Conservation (phyloP, 2,329 filamentous ascomycete species). For the Didymella exigua region DNA sequence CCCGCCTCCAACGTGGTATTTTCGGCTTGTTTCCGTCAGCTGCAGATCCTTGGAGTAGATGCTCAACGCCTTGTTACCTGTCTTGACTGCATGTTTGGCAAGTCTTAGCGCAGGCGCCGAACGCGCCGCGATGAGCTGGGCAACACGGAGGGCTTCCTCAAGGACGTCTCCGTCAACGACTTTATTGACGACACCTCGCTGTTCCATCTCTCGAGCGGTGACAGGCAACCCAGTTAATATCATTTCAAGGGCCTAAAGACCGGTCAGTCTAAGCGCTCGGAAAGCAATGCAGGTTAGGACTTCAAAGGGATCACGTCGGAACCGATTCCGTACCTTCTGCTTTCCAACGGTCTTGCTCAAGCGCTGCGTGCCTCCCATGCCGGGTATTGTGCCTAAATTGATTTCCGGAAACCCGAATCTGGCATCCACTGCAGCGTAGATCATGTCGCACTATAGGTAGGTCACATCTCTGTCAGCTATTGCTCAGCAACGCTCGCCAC, state of each 20-base stretch:
- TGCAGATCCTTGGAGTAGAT: slow-evolving; percentile 12
- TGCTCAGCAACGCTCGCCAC: slow-evolving; percentile 44
- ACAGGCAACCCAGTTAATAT: slow-evolving; percentile 51
- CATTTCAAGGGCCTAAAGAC: slow-evolving; percentile 52
- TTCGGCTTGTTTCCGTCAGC: slow-evolving; percentile 46
- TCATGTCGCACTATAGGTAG: slow-evolving; percentile 64
- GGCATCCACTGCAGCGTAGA: slow-evolving; percentile 83
- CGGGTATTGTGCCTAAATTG: slow-evolving; percentile 89
- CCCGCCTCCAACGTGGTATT: slow-evolving; percentile 51
- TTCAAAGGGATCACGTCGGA: slow-evolving; percentile 13
- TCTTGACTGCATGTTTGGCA: slow-evolving; percentile 54
- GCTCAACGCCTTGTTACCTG: slow-evolving; percentile 39
- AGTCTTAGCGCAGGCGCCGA: slow-evolving; percentile 50
- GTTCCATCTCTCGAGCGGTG: slow-evolving; percentile 48
- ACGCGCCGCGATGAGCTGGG: slow-evolving; percentile 49
- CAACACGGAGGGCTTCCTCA: slow-evolving; percentile 47
- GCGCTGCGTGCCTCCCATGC: slow-evolving; percentile 86
- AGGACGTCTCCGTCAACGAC: slow-evolving; percentile 48
- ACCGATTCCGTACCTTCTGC: slow-evolving; percentile 35
- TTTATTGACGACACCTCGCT: slow-evolving; percentile 51
- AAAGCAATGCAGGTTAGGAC: slow-evolving; percentile 5
- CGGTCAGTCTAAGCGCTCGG: slow-evolving; percentile 14
- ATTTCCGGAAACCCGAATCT: slow-evolving; percentile 97
- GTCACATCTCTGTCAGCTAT: slow-evolving; percentile 5
- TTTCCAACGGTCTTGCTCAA: slow-evolving; percentile 68